These are phyloP conservation scores for Sugiyamaella lignohabitans DNA, from an alignment of 805 yeast species.

Conservation along the genomic window DNA sequence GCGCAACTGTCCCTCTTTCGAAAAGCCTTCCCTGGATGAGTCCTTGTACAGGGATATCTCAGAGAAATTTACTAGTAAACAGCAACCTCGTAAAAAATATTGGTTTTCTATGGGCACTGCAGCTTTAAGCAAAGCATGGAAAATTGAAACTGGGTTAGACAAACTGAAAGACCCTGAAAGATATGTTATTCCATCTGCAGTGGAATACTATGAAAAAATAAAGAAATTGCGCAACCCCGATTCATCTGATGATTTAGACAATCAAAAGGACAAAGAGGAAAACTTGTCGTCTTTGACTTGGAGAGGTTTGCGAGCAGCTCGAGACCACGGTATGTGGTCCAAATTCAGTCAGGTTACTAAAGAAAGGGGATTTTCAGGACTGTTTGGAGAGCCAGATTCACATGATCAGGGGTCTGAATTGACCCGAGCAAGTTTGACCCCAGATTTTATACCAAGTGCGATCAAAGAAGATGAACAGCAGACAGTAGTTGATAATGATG, in stretches of 20 bases:
- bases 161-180: slow-evolving; percentile 21
- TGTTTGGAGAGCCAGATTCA: slow-evolving; percentile 30
- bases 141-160: slow-evolving; percentile 36
- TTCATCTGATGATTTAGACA: slow-evolving; percentile 11
- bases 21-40: slow-evolving; percentile 14
- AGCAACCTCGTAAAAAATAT: slow-evolving; percentile 22
- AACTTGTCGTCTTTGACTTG: slow-evolving; percentile 30
- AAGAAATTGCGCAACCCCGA: slow-evolving; percentile 4
- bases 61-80: slow-evolving; percentile 7
- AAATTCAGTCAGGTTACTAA: slow-evolving; percentile 35
- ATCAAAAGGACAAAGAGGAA: slow-evolving; percentile 6
- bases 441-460: neutral
- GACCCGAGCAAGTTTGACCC: neutral
- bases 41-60: slow-evolving; percentile 5
- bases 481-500: slow-evolving; percentile 4
- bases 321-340: slow-evolving; percentile 33
- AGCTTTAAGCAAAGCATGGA: slow-evolving; percentile 34
- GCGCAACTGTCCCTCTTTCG: slow-evolving; percentile 26
- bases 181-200: slow-evolving; percentile 23
- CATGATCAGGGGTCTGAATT: too few species aligned
- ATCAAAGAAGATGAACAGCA: slow-evolving; percentile 1
- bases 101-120: slow-evolving; percentile 30
- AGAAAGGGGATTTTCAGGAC: slow-evolving; percentile 34
- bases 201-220: slow-evolving; percentile 15
- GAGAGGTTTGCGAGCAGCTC: slow-evolving; percentile 39